Base-by-base conservation (phyloP, 1,284 basidiomycete genomes). In the Sporisorium reilianum region DNA sequence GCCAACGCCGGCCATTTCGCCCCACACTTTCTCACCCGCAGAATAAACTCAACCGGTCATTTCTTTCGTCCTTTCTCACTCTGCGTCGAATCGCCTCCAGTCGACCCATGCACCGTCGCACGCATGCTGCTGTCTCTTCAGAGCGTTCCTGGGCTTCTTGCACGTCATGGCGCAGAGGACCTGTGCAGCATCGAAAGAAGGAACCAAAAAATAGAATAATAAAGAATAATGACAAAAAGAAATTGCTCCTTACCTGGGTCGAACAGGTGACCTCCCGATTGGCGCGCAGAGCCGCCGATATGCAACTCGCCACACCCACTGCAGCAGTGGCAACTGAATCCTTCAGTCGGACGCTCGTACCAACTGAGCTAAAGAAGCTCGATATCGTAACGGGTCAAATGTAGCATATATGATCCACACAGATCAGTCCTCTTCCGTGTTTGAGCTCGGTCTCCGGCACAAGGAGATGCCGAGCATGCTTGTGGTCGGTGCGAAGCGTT, bases 341-440 rank as follows among this genome's bases (percentile, higher is more conserved):
- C 73, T 75, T 75, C 73, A 75, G 73, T 75, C 73, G 73, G 57
- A 75, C 73, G 73, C 73, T 75, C 73, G 73, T 75, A 75, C 73
- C 73, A 75, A 64, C 73, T 75, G 73, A 75, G 73, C 73, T 75
- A 75, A 68, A 68, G 71, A 64, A 74, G 71, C 71, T 20, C 8
- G 11, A 9, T 46, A 26, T 10, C 25, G 14, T 18, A 2, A 16
- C 16, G 40, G 38, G 14, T 18, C n/a, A 10, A 10, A 26, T 25
- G 20, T 16, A 23, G 60, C 23, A 28, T 51, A 45, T 12, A 34
- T 34, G 20, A 22, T 22, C n/a, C n/a, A n/a, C n/a, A n/a, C n/a
- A n/a, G n/a, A n/a, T n/a, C n/a, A n/a, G n/a, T n/a, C n/a, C n/a
- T n/a, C n/a, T n/a, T n/a, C n/a, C n/a, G n/a, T n/a, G n/a, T n/a